These are phyloP conservation scores for Mrakia hoshinonis DNA, from an alignment of 768 basidiomycete species.

Conservation along the genomic window DNA sequence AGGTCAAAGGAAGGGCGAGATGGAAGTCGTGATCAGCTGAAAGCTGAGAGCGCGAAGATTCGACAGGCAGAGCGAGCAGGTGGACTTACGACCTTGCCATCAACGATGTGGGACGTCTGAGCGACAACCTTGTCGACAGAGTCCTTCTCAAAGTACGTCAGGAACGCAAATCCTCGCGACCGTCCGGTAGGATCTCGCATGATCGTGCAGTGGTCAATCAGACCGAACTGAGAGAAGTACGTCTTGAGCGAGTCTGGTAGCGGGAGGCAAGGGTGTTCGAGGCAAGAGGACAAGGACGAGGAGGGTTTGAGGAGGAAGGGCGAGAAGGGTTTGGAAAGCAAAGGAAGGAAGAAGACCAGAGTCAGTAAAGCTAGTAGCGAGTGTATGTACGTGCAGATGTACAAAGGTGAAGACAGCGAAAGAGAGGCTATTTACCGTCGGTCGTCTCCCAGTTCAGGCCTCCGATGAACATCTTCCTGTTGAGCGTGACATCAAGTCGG, in stretches of 20 bases:
- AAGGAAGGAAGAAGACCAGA: constrained; percentile 31
- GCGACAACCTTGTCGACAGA: constrained; percentile 95
- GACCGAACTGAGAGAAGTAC: constrained; percentile 93
- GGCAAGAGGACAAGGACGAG: neutral
- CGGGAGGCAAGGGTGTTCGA: neutral
- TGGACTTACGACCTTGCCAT: constrained; percentile 88
- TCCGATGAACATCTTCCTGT: constrained; percentile 99
- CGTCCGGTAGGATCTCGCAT: constrained; percentile 94
- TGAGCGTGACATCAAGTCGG: neutral
- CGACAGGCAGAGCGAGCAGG: too few species aligned
- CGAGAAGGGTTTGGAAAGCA: constrained; percentile 41
- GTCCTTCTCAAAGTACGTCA: constrained; percentile 87
- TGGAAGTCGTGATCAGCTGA: neutral
- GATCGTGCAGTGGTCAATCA: constrained; percentile 94
- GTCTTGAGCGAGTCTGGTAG: constrained; percentile 45
- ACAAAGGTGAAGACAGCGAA: constrained; percentile 2
- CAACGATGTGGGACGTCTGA: constrained; percentile 74
- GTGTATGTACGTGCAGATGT: constrained; percentile 22
- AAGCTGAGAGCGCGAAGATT: neutral
- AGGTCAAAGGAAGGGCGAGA: neutral
- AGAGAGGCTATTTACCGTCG: constrained; percentile 60
- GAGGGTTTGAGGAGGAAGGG: constrained; percentile 48
- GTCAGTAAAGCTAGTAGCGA: neutral
- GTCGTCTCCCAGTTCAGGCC: constrained; percentile 99
- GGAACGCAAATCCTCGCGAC: constrained; percentile 93